Conservation (phyloP, 2,329 filamentous ascomycete genomes). For the Pseudocercospora vitis region DNA sequence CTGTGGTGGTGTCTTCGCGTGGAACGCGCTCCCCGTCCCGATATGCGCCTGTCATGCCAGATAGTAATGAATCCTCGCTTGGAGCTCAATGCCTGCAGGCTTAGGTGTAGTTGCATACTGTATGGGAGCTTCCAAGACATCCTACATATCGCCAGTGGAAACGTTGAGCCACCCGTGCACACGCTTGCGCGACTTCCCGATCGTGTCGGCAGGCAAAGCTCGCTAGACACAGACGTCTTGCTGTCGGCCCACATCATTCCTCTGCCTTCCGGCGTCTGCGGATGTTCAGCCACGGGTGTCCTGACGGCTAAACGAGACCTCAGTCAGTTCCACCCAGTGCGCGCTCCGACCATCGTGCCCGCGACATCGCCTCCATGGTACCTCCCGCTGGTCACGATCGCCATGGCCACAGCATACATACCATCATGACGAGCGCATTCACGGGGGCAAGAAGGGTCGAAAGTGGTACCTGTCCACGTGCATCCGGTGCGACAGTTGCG, state of each 20-base stretch:
- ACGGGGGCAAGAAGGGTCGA: too few species aligned
- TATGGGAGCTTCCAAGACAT: constrained; percentile 13
- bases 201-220: constrained; percentile 6
- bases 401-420: background rate
- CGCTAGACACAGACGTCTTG: background rate
- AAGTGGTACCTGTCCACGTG: background rate
- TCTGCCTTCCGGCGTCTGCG: constrained; percentile 13
- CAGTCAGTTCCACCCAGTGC: constrained; percentile 3
- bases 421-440: too few species aligned
- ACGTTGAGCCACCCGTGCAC: constrained; percentile 25
- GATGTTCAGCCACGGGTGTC: constrained; percentile 24
- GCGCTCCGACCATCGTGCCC: background rate
- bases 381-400: background rate
- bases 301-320: constrained; percentile 18
- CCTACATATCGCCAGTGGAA: constrained; percentile 7
- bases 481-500: constrained; percentile 5
- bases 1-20: constrained; percentile 22
- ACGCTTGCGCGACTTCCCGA: constrained; percentile 13
- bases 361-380: background rate
- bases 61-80: constrained; percentile 24
- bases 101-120: constrained; percentile 8
- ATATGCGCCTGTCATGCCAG: constrained; percentile 25
- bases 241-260: background rate
- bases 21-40: constrained; percentile 28
- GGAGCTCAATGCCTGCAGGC: constrained; percentile 16